Conservation (phyloP, 2,329 filamentous ascomycete species). For the Apiospora rasikravindrae region DNA sequence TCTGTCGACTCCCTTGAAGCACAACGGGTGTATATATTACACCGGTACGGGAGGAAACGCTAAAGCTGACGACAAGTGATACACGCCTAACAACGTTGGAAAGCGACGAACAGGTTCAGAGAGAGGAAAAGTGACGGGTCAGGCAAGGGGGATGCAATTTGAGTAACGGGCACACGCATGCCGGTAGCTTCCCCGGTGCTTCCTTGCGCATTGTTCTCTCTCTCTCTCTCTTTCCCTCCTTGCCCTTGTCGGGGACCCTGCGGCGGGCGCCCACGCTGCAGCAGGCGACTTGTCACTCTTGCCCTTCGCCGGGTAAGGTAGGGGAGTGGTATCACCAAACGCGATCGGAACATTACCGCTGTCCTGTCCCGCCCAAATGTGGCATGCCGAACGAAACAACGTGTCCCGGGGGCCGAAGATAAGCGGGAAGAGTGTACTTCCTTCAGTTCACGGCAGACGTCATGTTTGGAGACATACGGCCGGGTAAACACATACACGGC, state of each 20-base stretch:
- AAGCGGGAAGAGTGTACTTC: constrained; percentile 2
- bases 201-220: not conserved
- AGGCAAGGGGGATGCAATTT: not conserved
- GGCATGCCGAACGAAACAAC: not conserved
- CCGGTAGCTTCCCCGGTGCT: not conserved
- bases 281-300: constrained; percentile 1
- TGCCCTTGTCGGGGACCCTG: not conserved
- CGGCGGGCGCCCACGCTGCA: not conserved
- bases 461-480: not conserved
- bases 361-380: not conserved
- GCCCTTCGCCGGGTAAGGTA: not conserved
- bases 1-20: constrained; percentile 15
- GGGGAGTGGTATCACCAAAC: not conserved
- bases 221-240: too few species aligned
- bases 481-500: constrained; percentile 19
- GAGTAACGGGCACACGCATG: not conserved
- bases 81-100: not conserved
- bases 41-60: not conserved
- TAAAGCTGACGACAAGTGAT: not conserved
- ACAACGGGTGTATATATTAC: not conserved
- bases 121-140: not conserved
- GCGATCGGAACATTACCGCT: not conserved
- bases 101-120: not conserved
- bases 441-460: not conserved
- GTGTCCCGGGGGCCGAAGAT: not conserved